Evolutionary conservation across 257 asterid species (phyloP).

Genomic region (Fraxinus excelsior): DNA sequence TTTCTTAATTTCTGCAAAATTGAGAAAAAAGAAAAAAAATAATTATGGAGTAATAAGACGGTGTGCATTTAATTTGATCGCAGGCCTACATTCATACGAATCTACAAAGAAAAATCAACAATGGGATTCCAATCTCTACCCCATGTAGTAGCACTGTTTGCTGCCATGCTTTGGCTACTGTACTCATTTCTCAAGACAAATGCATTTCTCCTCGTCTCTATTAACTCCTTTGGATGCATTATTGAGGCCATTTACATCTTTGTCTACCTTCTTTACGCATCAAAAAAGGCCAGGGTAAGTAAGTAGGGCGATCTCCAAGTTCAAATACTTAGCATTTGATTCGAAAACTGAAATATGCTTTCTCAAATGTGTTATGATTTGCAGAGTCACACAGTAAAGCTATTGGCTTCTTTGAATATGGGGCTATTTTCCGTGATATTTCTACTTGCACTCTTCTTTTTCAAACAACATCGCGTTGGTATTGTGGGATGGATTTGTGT

Average conservation of each 20-base stretch:
- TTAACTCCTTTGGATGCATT: constrained; percentile 52
- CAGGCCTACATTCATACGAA: constrained; percentile 56
- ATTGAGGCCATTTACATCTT: constrained; percentile 47
- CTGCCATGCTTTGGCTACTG: constrained; percentile 56
- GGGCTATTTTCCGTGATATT: constrained; percentile 38
- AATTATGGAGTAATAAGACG: neutral
- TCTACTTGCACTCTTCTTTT: constrained; percentile 39
- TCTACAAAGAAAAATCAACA: constrained; percentile 53
- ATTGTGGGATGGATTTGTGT: constrained; percentile 70
- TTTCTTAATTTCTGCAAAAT: neutral
- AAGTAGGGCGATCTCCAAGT: neutral
- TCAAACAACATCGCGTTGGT: constrained; percentile 27
- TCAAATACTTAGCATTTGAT: neutral
- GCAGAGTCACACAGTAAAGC: constrained; percentile 42
- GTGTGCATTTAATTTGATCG: neutral
- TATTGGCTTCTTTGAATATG: constrained; percentile 41
- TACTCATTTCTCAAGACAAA: constrained; percentile 48
- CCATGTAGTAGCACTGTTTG: constrained; percentile 50
- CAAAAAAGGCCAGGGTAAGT: constrained; percentile 50
- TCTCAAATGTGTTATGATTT: neutral
- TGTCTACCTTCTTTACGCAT: constrained; percentile 45
- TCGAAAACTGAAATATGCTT: neutral
- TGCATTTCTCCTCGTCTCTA: constrained; percentile 47
- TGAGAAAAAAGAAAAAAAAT: neutral
- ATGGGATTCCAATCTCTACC: constrained; percentile 59